Percentiles rank a stretch among this genome's conserved stretches.
Evolutionary conservation across 192 early-diverging fungal species (phyloP).

Genomic region (Podila horticola): DNA sequence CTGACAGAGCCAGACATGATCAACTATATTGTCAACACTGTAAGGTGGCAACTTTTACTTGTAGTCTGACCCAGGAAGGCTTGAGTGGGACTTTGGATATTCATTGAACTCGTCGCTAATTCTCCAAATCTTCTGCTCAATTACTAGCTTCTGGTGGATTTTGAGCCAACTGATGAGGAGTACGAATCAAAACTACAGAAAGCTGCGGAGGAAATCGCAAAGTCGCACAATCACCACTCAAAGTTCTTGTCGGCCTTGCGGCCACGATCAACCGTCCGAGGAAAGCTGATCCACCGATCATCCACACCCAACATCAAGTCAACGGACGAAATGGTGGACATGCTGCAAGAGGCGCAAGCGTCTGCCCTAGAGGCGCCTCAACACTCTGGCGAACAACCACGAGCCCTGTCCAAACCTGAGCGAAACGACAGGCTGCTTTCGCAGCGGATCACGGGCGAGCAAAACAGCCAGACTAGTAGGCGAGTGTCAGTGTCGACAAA

Average conservation of each 20-base stretch:
- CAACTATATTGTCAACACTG: conserved; percentile 62
- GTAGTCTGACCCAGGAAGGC: no score
- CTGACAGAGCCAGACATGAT: conserved; percentile 62
- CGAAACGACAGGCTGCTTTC: conserved; percentile 19
- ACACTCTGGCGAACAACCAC: background rate
- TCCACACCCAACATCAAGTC: conserved; percentile 49
- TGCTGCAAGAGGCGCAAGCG: conserved; percentile 44
- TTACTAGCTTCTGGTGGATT: conserved; percentile 24
- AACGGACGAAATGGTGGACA: conserved; percentile 41
- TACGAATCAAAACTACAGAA: conserved; percentile 44
- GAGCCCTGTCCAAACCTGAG: conserved; percentile 13
- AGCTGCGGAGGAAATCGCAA: conserved; percentile 34
- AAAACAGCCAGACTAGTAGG: background rate
- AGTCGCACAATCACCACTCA: conserved; percentile 18
- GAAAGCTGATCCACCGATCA: conserved; percentile 24
- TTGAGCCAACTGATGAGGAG: conserved; percentile 41
- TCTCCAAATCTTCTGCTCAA: background rate
- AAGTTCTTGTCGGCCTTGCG: conserved; percentile 22
- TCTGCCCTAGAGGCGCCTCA: conserved; percentile 12
- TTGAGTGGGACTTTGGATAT: background rate
- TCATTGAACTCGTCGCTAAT: background rate
- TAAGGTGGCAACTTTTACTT: conserved; percentile 11
- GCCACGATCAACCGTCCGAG: conserved; percentile 3
- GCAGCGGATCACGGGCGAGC: conserved; percentile 6
- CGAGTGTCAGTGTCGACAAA: background rate